Conservation (phyloP, 208 protist species). For the Naegleria gruberi region DNA sequence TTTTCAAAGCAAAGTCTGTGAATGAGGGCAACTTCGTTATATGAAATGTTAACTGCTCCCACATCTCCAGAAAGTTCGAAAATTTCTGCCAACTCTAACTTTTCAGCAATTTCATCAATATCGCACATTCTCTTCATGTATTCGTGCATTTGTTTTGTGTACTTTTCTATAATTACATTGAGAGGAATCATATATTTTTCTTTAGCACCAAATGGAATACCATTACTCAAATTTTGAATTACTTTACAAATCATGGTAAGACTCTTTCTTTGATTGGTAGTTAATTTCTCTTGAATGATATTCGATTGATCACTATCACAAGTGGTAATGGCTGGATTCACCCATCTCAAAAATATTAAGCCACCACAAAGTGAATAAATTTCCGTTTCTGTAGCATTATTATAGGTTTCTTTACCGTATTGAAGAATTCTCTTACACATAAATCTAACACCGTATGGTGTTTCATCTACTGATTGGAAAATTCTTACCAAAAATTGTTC, state of each 20-base stretch:
- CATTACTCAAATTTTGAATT: conserved; percentile 21
- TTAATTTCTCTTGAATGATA: background rate
- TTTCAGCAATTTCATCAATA: background rate
- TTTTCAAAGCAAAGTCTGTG: background rate
- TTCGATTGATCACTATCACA: background rate
- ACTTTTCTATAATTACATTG: conserved; percentile 14
- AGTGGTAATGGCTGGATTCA: conserved; percentile 15
- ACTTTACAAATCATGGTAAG: conserved; percentile 16
- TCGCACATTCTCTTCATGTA: background rate
- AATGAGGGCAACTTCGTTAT: background rate
- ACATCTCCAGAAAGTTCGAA: background rate
- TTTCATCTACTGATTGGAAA: background rate
- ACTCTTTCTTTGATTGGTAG: conserved; percentile 21
- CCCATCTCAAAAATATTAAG: conserved; percentile 5
- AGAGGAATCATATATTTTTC: conserved; percentile 21
- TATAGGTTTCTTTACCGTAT: background rate
- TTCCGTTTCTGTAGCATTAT: background rate
- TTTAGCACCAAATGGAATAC: conserved; percentile 15
- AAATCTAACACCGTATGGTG: conserved; percentile 14
- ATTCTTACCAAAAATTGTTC: background rate
- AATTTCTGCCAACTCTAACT: background rate
- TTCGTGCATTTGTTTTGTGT: background rate
- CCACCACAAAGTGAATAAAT: conserved; percentile 15
- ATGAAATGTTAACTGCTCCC: background rate
- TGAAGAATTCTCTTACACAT: conserved; percentile 25